These are phyloP conservation scores for Aspergillus olivimuriae DNA, from an alignment of 495 filamentous ascomycete species.

Conservation along the genomic window DNA sequence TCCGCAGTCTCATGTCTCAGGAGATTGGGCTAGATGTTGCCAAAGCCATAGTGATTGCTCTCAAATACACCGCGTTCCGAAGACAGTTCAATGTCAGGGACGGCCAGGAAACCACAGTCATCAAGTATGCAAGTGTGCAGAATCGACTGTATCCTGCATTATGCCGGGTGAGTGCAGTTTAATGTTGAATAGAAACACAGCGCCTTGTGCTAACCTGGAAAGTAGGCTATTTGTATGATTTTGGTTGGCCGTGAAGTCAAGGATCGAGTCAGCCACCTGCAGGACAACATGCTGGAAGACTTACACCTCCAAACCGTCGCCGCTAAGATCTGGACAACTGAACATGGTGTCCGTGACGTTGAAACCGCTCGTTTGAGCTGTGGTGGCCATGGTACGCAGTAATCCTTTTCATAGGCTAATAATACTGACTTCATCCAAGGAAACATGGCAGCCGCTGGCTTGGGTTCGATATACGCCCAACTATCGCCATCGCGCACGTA, in stretches of 20 bases:
- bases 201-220: background rate
- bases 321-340: background rate
- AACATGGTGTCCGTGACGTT: background rate
- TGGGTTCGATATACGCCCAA: background rate
- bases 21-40: background rate
- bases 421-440: background rate
- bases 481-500: background rate
- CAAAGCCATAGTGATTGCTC: background rate
- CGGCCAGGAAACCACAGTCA: background rate
- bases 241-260: background rate
- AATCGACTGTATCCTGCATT: background rate
- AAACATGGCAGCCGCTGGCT: background rate
- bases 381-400: background rate
- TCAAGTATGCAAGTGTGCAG: background rate
- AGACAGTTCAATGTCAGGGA: background rate
- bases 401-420: background rate
- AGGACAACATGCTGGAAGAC: background rate
- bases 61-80: background rate
- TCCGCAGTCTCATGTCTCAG: background rate
- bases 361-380: background rate
- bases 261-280: background rate
- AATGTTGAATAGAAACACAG: no score
- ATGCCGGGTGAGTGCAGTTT: background rate
- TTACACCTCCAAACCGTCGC: background rate
- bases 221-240: background rate